A percentile compares a stretch with the other conserved stretches of the same genome.
These are phyloP conservation scores for Collybiopsis luxurians DNA, from an alignment of 768 basidiomycete species.

Conservation along the genomic window DNA sequence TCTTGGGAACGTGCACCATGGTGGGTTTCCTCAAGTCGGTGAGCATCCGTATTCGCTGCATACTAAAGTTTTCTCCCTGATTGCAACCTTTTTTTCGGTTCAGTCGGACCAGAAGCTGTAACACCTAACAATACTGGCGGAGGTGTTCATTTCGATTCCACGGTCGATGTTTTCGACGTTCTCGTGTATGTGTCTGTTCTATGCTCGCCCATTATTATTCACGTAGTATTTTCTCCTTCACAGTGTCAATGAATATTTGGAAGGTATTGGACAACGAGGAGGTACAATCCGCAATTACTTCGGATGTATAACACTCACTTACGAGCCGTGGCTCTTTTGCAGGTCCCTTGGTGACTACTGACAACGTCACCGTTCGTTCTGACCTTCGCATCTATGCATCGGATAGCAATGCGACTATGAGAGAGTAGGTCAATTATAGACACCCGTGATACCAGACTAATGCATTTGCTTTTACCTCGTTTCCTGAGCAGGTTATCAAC, in stretches of 20 bases:
- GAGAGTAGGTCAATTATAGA: constrained; percentile 7
- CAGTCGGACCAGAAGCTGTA: constrained; percentile 15
- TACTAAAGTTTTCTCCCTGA: background rate
- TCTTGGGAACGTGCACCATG: constrained; percentile 14
- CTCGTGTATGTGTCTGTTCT: background rate
- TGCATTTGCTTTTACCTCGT: background rate
- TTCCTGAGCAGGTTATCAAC: background rate
- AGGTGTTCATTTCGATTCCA: constrained; percentile 16
- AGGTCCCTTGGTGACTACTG: constrained; percentile 19
- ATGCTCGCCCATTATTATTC: background rate
- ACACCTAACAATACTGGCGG: constrained; percentile 16
- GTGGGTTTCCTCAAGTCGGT: constrained; percentile 16
- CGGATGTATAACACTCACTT: no score
- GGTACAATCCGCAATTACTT: no score
- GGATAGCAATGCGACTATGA: constrained; percentile 20
- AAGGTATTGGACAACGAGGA: constrained; percentile 13
- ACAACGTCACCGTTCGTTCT: constrained; percentile 21
- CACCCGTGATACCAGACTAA: background rate
- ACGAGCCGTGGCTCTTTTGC: background rate
- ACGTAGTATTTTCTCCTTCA: background rate
- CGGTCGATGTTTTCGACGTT: constrained; percentile 14
- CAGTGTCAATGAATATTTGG: constrained; percentile 12
- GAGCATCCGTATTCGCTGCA: background rate
- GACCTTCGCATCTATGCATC: constrained; percentile 19
- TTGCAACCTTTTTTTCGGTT: background rate